Base-by-base conservation (phyloP, 116 monocot species). In the Trichopus zeylanicus region DNA sequence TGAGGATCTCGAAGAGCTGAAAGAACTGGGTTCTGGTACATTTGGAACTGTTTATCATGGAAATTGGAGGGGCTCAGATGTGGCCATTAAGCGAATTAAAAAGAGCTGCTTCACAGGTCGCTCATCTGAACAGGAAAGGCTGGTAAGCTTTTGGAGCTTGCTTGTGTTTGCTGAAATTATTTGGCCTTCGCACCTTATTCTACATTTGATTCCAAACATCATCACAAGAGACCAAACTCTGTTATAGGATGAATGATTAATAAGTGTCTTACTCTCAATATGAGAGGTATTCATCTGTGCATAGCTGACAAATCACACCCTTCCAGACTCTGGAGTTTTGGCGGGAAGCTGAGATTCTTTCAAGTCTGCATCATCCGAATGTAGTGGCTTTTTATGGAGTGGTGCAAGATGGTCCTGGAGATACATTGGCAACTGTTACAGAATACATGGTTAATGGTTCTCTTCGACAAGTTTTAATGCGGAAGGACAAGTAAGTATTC, bases 1-100 rank as follows among this genome's bases (percentile, higher is more conserved):
- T 67, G 90, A 83, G 38, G 95, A 95, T 72, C 84, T 95, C 53
- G 95, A 95, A 58, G 95, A 95, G 55, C 78, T 89, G 26, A 78
- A 66, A 63, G 95, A 95, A 77, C 65, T 95, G 42, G 95, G 95
- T 70, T 95, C 95, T 62, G 95, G 90, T 12, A 90, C 95, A 58
- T 95, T 95, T 73, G 95, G 95, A 42, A 95, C 90, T 34, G 95
- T 95, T n/a, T 95, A 90, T 69, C 90, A 95, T 77, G 95, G 95
- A 37, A 89, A 89, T 67, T 95, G 95, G 95, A 89, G 90, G 68
- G 95, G 95, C 33, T 84, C 72, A 51, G 95, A 95, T 75, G 95
- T 95, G 55, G 95, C 95, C 32, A 95, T 95, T 57, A 95, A 95
- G 64, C 53, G 95, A 46, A 95, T 95, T 66, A 95, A 95, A 70